Evolutionary conservation across 345 rosid genomes (phyloP).

Genomic region (Rubroshorea leprosula): DNA sequence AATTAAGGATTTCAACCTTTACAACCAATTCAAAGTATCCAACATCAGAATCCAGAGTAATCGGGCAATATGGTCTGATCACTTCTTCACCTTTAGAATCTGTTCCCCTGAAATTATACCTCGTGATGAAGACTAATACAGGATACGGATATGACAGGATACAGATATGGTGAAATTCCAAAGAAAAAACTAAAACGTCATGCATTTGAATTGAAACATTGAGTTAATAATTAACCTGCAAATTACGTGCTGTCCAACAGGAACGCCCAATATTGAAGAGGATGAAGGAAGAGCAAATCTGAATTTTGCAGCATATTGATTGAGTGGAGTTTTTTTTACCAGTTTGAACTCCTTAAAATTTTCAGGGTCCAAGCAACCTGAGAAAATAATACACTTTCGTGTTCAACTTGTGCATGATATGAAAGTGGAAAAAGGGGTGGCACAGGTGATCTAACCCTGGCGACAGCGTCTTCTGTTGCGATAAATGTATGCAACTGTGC

Average conservation of each 20-base stretch:
- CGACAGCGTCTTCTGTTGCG: no score
- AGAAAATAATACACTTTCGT: no score
- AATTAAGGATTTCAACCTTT: constrained; percentile 38
- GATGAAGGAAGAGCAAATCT: constrained; percentile 59
- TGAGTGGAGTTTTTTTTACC: constrained; percentile 57
- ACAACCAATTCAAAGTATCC: constrained; percentile 74
- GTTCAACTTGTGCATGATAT: no score
- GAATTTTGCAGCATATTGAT: constrained; percentile 89
- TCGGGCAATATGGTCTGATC: constrained; percentile 78
- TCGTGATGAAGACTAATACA: no score
- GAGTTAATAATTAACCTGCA: constrained; percentile 45
- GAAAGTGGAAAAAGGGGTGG: no score
- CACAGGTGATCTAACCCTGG: no score
- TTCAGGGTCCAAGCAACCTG: constrained; percentile 20
- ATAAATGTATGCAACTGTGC: no score
- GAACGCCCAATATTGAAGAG: constrained; percentile 74
- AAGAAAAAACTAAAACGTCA: no score
- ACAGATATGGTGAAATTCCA: no score
- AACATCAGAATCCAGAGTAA: constrained; percentile 77
- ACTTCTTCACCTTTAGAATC: constrained; percentile 78
- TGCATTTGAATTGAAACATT: no score
- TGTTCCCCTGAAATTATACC: constrained; percentile 43
- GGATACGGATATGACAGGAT: no score
- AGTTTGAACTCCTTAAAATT: constrained; percentile 88
- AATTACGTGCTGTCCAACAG: constrained; percentile 86